Percentiles rank a stretch among this genome's conserved stretches.
These are phyloP conservation scores for Wickerhamiella azymoides DNA, from an alignment of 805 yeast species.

Conservation along the genomic window DNA sequence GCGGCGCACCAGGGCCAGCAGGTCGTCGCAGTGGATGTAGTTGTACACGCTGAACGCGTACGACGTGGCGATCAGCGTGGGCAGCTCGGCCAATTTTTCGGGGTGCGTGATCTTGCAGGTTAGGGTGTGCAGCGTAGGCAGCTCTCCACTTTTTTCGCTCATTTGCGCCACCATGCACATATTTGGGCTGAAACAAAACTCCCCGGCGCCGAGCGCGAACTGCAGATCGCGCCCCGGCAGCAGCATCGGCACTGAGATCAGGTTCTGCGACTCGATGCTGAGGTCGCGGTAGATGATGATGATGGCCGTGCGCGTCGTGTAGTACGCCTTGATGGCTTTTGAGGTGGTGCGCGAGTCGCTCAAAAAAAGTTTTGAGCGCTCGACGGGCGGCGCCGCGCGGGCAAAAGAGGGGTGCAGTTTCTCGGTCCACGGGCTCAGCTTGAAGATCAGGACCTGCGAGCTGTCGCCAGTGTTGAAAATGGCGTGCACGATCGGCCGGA, in stretches of 20 bases:
- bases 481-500: constrained; percentile 3
- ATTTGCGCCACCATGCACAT: constrained; percentile 20
- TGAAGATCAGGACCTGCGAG: constrained; percentile 8
- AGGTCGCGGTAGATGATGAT: constrained; percentile 13
- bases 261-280: constrained; percentile 18
- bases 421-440: constrained; percentile 8
- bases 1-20: constrained; percentile 40
- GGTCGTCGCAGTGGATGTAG: constrained; percentile 54
- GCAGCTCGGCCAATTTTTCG: constrained; percentile 15
- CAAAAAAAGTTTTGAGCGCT: constrained; percentile 3
- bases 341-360: constrained; percentile 9
- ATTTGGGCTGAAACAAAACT: constrained; percentile 25
- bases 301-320: constrained; percentile 15
- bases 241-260: constrained; percentile 10
- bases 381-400: background rate
- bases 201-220: background rate
- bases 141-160: constrained; percentile 6
- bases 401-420: constrained; percentile 16
- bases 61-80: constrained; percentile 48
- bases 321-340: constrained; percentile 11
- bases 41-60: constrained; percentile 62
- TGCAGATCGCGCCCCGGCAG: constrained; percentile 6
- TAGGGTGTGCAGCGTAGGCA: constrained; percentile 15
- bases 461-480: constrained; percentile 1
- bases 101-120: constrained; percentile 3